phyloP scores from a whole-genome alignment of 345 rosid genomes.

The Durio zibethinus region DNA sequence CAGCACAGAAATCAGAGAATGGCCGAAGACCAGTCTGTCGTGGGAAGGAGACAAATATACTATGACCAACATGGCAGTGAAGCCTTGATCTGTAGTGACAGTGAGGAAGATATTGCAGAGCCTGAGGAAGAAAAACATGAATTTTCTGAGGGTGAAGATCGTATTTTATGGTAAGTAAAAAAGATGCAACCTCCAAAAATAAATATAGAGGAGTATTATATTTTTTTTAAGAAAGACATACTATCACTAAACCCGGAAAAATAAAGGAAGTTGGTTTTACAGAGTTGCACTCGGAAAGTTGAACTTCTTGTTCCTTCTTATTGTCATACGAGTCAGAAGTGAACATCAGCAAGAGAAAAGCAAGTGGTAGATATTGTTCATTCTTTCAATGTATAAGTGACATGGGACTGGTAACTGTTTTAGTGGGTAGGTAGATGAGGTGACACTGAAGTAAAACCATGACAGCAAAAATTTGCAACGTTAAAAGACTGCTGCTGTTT shows the following conservation, averaged over 20 bases:
- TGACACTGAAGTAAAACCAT: not conserved
- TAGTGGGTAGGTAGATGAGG: not conserved
- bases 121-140: conserved; percentile 83
- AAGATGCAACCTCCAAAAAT: conserved; percentile 1
- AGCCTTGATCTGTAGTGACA: conserved; percentile 91
- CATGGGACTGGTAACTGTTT: not conserved
- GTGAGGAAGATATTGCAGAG: conserved; percentile 81
- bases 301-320: conserved; percentile 1
- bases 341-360: not conserved
- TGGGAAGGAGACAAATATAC: conserved; percentile 97
- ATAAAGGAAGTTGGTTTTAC: not conserved
- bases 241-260: too few species aligned
- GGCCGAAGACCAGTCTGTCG: conserved; percentile 98
- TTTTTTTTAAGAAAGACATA: not conserved
- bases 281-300: not conserved
- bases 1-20: conserved; percentile 95
- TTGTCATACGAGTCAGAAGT: not conserved
- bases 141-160: conserved; percentile 81
- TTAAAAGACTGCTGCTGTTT: not conserved
- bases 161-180: conserved; percentile 62
- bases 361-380: not conserved
- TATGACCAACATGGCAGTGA: conserved; percentile 93
- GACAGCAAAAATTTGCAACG: not conserved
- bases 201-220: not conserved
- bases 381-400: conserved; percentile 7